Evolutionary conservation across 1,139 yeast genomes (phyloP), one percentile per base, ranked within the genome.

Genomic region (Yamadazyma conglobata): DNA sequence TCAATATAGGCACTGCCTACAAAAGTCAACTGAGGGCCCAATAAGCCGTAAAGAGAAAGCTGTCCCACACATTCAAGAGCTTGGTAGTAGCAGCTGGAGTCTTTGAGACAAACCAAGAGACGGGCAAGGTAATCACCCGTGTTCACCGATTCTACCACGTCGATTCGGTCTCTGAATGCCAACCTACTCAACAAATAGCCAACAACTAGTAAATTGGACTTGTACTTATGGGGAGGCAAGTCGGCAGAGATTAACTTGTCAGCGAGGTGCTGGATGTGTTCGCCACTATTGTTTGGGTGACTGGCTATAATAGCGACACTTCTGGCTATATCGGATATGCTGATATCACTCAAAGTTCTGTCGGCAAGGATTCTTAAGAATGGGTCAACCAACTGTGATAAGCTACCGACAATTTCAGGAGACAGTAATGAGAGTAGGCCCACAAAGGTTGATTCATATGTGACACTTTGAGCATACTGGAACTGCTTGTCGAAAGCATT

Each of bases 231-330:
- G 4, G 43, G 29, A 3, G 52, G 38, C 6, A 41, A 32, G 5
- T 43, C 42, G 4, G 38, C 39, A 2, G 22, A 21, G 1, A 38
- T 22, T 12, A 52, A 43, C 3, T 30, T 33, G 1, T 22, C 31
- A 10, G 46, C 31, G 5, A 52, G 29, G 0, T 25, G 26, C 1
- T 14, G 10, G 2, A 58, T 34, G 1, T 30, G 29, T 0, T 24
- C 32, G 11, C 46, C 42, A 7, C 27, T 28, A 25, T 46, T 49
- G 0, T 35, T 30, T 2, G 65, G 64, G 40, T 75, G 74, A 30
- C 83, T 68, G 1, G 68, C 70, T 27, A 83, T 54, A 4, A 82
- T 70, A 18, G 84, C 89, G 17, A 77, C 44, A 0, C 70, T 52
- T 32, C 64, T 67, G 4, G 83, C 69, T 3, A 61, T 64, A 57